Evolutionary conservation across 2,329 filamentous ascomycete genomes (phyloP).

Genomic region (Neoarthrinium moseri): DNA sequence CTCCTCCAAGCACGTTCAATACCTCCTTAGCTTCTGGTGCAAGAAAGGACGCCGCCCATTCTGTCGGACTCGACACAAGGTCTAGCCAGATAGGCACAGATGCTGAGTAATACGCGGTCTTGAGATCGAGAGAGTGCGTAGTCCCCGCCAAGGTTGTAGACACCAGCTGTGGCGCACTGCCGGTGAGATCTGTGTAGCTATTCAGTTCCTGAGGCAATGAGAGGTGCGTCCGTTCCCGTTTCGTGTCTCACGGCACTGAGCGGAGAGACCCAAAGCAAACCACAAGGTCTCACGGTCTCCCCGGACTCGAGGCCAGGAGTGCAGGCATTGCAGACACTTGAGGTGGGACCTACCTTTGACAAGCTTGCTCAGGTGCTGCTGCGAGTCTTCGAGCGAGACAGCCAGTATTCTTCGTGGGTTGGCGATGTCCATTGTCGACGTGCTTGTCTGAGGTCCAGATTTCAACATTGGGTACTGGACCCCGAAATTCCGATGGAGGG

Average conservation of each 20-base stretch:
- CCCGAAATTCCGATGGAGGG: slow-evolving; percentile 11
- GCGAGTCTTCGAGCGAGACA: slow-evolving; percentile 48
- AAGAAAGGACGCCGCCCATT: slow-evolving; percentile 61
- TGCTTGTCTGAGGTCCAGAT: too few species aligned
- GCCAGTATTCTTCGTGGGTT: slow-evolving; percentile 59
- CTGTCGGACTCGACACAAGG: slow-evolving; percentile 46
- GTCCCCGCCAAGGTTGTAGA: slow-evolving; percentile 53
- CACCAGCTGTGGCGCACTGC: slow-evolving; percentile 37
- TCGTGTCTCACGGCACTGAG: too few species aligned
- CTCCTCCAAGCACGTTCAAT: slow-evolving; percentile 56
- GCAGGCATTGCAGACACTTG: too few species aligned
- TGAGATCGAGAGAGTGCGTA: slow-evolving; percentile 54
- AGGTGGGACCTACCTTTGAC: slow-evolving; percentile 47
- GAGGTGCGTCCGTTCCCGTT: too few species aligned
- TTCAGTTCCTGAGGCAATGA: too few species aligned
- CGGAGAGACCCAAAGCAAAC: too few species aligned
- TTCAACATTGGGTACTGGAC: slow-evolving; percentile 4
- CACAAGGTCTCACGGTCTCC: too few species aligned
- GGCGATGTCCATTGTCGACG: slow-evolving; percentile 39
- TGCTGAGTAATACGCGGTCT: slow-evolving; percentile 61
- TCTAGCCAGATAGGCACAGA: slow-evolving; percentile 68
- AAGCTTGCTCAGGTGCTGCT: slow-evolving; percentile 45
- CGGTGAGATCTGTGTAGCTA: slow-evolving; percentile 49
- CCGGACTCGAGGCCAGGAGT: too few species aligned
- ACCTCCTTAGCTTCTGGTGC: slow-evolving; percentile 62